A percentile compares a stretch with the other conserved stretches of the same genome.
phyloP scores from a whole-genome alignment of 2,329 filamentous ascomycete species.

The Monosporascus sp. region DNA sequence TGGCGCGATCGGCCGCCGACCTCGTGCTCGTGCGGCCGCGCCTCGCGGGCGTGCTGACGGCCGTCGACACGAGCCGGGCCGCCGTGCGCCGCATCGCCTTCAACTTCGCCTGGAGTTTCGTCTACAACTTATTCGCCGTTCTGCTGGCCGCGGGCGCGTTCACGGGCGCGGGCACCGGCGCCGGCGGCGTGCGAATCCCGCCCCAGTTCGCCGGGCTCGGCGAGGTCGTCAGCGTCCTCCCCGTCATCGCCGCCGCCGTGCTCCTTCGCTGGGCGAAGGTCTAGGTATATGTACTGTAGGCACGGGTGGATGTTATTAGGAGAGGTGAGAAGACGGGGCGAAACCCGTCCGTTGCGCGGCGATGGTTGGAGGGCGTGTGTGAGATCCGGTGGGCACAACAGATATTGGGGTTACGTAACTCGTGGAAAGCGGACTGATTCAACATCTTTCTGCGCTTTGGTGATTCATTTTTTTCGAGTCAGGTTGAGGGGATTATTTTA shows the following conservation, averaged over 20 bases:
- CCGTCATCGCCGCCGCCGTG: constrained; percentile 57
- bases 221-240: constrained; percentile 68
- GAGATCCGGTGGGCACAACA: neutral
- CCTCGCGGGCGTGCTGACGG: constrained; percentile 50
- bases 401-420: neutral
- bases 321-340: no score
- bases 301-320: no score
- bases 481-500: no score
- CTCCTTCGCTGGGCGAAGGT: constrained; percentile 36
- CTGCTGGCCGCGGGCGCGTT: constrained; percentile 62
- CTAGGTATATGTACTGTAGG: constrained; percentile 3
- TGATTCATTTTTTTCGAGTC: neutral
- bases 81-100: constrained; percentile 49
- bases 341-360: no score
- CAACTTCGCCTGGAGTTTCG: constrained; percentile 65
- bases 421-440: neutral
- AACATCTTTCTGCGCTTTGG: neutral
- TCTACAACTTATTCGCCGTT: constrained; percentile 67
- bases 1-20: constrained; percentile 63
- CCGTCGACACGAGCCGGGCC: constrained; percentile 48
- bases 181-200: constrained; percentile 30
- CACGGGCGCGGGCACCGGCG: constrained; percentile 34
- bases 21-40: constrained; percentile 57
- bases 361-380: no score
- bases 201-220: constrained; percentile 52